These are phyloP conservation scores for Austroboletus novae-zelandiae DNA, from an alignment of 1,284 basidiomycete genomes.

Conservation along the genomic window DNA sequence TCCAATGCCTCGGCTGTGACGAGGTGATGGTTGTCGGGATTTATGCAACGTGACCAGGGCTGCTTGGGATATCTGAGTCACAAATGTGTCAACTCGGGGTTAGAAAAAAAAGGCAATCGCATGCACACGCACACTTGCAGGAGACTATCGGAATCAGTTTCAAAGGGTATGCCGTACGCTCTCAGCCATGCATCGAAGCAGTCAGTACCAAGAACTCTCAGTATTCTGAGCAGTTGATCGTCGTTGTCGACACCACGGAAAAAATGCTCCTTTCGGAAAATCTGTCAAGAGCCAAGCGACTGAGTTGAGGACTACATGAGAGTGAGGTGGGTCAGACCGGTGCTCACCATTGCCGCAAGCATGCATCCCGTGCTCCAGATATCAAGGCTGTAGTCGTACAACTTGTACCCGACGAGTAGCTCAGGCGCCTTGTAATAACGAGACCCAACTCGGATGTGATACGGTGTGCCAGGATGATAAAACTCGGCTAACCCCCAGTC, in stretches of 20 bases:
- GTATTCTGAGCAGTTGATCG: conserved; percentile 86
- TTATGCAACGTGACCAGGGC: conserved; percentile 73
- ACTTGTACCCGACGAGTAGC: conserved; percentile 82
- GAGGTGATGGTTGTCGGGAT: conserved; percentile 69
- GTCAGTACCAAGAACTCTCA: conserved; percentile 85
- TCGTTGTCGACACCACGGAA: conserved; percentile 90
- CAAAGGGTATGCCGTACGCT: conserved; percentile 75
- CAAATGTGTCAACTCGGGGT: conserved; percentile 3
- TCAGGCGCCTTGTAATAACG: conserved; percentile 91
- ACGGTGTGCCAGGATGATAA: conserved; percentile 84
- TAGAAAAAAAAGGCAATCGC: not conserved
- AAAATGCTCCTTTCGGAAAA: conserved; percentile 88
- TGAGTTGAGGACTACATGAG: not conserved
- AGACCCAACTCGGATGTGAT: conserved; percentile 88
- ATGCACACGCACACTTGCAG: conserved; percentile 50
- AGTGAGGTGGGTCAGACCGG: not conserved
- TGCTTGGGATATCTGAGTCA: conserved; percentile 63
- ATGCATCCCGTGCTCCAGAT: conserved; percentile 91
- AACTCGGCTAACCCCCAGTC: conserved; percentile 95
- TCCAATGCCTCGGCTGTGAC: conserved; percentile 76
- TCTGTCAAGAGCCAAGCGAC: conserved; percentile 39
- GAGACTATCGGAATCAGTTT: conserved; percentile 65
- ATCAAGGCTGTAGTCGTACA: conserved; percentile 83
- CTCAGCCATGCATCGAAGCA: conserved; percentile 72
- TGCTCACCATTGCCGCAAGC: conserved; percentile 78